Conservation (phyloP, 805 yeast species). For the Candida ovalis region DNA sequence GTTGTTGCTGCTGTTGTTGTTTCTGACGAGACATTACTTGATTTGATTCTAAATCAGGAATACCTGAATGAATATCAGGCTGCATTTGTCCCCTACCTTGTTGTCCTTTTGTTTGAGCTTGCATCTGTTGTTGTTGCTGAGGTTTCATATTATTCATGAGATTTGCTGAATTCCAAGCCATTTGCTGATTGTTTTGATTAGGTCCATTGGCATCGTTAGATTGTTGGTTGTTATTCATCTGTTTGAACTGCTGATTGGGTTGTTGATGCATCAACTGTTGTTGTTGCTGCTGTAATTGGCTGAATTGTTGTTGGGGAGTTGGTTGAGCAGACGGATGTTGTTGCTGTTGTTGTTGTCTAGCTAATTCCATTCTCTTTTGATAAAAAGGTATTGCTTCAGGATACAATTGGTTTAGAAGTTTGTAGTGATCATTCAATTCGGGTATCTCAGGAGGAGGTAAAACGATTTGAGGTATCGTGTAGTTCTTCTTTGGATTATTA, state of each 20-base stretch:
- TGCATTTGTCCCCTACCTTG: background rate
- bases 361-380: slow-evolving; percentile 25
- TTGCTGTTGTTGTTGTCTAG: slow-evolving; percentile 25
- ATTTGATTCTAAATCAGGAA: background rate
- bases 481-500: slow-evolving; percentile 26
- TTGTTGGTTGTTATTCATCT: background rate
- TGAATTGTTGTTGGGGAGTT: slow-evolving; percentile 4
- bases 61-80: background rate
- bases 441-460: slow-evolving; percentile 55
- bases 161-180: background rate
- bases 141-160: background rate
- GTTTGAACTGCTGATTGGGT: slow-evolving; percentile 14
- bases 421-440: slow-evolving; percentile 45
- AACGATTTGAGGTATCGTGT: slow-evolving; percentile 43
- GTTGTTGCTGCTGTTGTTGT: slow-evolving; percentile 18
- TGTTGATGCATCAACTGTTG: slow-evolving; percentile 18
- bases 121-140: background rate
- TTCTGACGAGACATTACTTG: slow-evolving; percentile 18
- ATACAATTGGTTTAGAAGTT: slow-evolving; percentile 36
- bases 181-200: background rate
- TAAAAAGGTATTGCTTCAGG: slow-evolving; percentile 43
- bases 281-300: slow-evolving; percentile 3
- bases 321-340: slow-evolving; percentile 7
- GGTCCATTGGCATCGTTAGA: background rate
- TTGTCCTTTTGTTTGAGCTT: background rate